Evolutionary conservation across 208 protist genomes (phyloP), one percentile per base, ranked within the genome.

Genomic region (Acanthamoeba triangularis): DNA sequence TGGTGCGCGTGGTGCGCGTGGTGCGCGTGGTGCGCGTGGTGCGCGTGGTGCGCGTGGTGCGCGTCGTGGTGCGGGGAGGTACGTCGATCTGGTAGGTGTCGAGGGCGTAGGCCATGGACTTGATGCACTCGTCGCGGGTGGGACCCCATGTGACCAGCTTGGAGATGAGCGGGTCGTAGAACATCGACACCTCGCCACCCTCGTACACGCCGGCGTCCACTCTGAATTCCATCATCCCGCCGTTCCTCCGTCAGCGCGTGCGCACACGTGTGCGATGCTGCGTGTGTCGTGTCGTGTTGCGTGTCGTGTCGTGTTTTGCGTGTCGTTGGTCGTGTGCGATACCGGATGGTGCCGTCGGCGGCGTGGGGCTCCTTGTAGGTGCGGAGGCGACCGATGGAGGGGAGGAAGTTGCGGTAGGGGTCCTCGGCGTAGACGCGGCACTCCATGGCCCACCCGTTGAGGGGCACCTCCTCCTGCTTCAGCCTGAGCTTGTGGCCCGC

Each of bases 81-180:
- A 92, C n/a, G 59, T 96, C 96, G 59, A 99, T 98, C 49, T 97
- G 96, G 80, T 99, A 99, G 35, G 74, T 95, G 82, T 99, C 98
- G 2, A 99, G 94, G 25, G 98, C 98, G 33, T 96, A 59, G 52
- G 94, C 76, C 98, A 98, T 98, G 56, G 47, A 84, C 28, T 80
- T 37, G 44, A 96, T 72, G n/a, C 96, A 96, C 80, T 78, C 92
- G 25, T 84, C 49, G 54, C 96, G 95, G 37, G 33, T 84, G 23
- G 35, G 56, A 18, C 35, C 90, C 44, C 49, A 96, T 25, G 97
- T 97, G 90, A 98, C 91, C 11, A 98, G 95, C 97, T 99, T 99
- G 74, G 84, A 98, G 74, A 99, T 99, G 97, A 99, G 98, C 56
- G 98, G 98, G 95, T 99, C 98, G 95, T 99, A 99, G 96, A 97